These are phyloP conservation scores for Salix purpurea DNA, from an alignment of 345 rosid genomes.

Conservation along the genomic window DNA sequence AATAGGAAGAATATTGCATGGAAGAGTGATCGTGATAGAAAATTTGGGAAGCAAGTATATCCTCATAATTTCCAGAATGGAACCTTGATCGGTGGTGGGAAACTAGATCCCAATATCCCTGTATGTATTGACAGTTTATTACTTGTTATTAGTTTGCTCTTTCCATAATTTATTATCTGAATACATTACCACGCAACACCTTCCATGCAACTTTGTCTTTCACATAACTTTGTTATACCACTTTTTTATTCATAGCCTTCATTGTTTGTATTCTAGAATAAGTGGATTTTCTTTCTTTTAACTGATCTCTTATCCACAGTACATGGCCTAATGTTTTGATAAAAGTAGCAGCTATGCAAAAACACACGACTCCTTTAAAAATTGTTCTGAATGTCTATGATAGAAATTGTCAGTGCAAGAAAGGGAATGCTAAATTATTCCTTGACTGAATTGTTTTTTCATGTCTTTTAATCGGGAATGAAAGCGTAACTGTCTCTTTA, in stretches of 20 bases:
- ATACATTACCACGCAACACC: background rate
- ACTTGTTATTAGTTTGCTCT: background rate
- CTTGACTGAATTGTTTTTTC: background rate
- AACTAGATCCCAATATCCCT: constrained; percentile 53
- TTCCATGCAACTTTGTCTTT: background rate
- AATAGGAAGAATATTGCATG: constrained; percentile 66
- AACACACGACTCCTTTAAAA: too few species aligned
- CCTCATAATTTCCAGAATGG: constrained; percentile 80
- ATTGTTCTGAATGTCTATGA: background rate
- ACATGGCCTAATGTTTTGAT: background rate
- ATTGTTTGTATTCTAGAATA: background rate
- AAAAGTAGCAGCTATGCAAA: background rate
- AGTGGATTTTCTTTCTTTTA: background rate
- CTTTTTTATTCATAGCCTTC: background rate
- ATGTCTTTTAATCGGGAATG: background rate
- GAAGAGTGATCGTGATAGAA: constrained; percentile 75
- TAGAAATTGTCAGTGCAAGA: background rate
- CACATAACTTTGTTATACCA: background rate
- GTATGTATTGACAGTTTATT: constrained; percentile 32
- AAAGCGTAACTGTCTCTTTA: background rate
- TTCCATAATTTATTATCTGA: background rate
- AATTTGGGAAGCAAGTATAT: constrained; percentile 73
- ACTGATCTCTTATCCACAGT: background rate
- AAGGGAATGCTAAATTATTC: background rate
- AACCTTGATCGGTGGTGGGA: constrained; percentile 68